Conservation (phyloP, 2,329 filamentous ascomycete species). For the Fonsecaea nubica region DNA sequence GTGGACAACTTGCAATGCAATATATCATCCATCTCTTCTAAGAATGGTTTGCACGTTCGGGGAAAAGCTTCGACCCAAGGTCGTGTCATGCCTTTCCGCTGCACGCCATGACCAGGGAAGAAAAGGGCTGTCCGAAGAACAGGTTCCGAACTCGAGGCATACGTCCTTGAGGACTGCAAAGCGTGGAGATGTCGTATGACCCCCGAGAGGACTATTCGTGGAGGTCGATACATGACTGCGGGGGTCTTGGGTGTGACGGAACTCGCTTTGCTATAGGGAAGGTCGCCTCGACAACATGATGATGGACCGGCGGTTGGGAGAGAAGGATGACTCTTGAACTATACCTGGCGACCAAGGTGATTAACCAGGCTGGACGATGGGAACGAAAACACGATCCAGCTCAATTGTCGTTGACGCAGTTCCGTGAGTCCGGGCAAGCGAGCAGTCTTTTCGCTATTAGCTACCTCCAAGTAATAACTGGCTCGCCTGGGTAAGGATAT, state of each 20-base stretch:
- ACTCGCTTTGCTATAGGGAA: background rate
- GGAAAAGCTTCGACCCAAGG: conserved; percentile 91
- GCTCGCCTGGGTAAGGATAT: background rate
- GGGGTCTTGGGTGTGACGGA: conserved; percentile 4
- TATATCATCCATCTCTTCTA: conserved; percentile 83
- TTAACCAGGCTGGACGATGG: conserved; percentile 1
- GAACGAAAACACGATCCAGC: background rate
- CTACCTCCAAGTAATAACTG: background rate
- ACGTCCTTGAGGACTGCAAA: conserved; percentile 24
- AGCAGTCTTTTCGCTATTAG: background rate
- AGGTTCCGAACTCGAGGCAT: conserved; percentile 34
- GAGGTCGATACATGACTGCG: conserved; percentile 29
- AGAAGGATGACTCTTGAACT: background rate
- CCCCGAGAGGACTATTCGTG: conserved; percentile 19
- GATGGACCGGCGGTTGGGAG: background rate
- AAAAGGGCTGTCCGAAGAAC: conserved; percentile 54
- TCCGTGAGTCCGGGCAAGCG: conserved; percentile 25
- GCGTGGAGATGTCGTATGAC: conserved; percentile 16
- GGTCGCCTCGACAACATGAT: conserved; percentile 16
- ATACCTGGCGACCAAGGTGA: background rate
- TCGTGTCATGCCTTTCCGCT: conserved; percentile 84
- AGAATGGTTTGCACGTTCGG: conserved; percentile 72
- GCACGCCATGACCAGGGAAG: conserved; percentile 74
- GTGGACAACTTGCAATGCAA: conserved; percentile 76
- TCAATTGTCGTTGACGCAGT: conserved; percentile 5